phyloP scores from a whole-genome alignment of 108 stramenopile species.

The Cyclotella kingstonii region DNA sequence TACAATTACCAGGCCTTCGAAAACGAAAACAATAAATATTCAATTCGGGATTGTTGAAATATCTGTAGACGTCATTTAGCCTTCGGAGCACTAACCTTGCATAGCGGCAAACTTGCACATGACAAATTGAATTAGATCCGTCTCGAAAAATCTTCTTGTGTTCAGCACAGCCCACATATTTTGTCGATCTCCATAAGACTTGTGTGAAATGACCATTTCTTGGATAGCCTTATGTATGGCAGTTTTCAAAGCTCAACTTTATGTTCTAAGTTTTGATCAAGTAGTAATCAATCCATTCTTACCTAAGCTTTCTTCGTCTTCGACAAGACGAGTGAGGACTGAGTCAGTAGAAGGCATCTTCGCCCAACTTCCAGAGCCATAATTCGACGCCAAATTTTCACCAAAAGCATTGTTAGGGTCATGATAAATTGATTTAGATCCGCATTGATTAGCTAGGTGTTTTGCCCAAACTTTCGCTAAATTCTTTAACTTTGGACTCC shows the following conservation, averaged over 20 bases:
- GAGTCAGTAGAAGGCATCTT: too few species aligned
- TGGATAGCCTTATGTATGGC: conserved; percentile 3
- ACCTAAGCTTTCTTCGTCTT: too few species aligned
- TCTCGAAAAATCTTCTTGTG: not conserved
- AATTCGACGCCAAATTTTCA: too few species aligned
- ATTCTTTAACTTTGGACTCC: conserved; percentile 11
- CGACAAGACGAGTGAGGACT: too few species aligned
- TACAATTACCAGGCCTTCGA: conserved; percentile 17
- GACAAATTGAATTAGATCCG: conserved; percentile 1
- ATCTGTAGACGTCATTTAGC: too few species aligned
- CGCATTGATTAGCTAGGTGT: not conserved
- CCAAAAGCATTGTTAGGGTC: too few species aligned
- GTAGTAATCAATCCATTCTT: too few species aligned
- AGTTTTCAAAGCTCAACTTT: not conserved
- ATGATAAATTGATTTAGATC: not conserved
- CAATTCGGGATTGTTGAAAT: not conserved
- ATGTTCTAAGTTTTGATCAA: not conserved
- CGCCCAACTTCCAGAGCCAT: too few species aligned
- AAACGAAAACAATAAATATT: not conserved
- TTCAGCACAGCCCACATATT: conserved; percentile 27
- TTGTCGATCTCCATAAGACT: conserved; percentile 17
- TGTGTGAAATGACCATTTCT: conserved; percentile 22
- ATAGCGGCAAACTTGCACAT: conserved; percentile 27
- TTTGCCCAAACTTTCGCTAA: conserved; percentile 7
- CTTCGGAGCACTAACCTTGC: conserved; percentile 2